Percentiles rank a stretch among this genome's conserved stretches.
Conservation (phyloP, 768 basidiomycete species). For the Suillus plorans region DNA sequence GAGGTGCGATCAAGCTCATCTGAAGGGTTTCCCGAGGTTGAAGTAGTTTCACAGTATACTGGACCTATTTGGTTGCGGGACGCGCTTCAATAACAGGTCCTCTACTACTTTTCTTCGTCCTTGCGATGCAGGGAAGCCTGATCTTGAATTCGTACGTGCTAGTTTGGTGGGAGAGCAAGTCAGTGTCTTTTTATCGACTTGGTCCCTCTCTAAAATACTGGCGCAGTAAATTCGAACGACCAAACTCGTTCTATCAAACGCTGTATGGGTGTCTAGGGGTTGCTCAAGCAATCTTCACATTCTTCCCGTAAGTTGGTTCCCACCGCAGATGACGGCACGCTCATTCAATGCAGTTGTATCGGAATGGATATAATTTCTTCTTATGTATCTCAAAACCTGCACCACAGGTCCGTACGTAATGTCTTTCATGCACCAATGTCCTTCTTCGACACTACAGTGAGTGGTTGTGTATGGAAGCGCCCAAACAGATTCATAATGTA, state of each 20-base stretch:
- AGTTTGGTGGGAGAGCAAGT: constrained; percentile 72
- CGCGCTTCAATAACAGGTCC: constrained; percentile 50
- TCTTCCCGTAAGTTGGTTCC: constrained; percentile 45
- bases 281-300: constrained; percentile 56
- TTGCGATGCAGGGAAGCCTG: constrained; percentile 61
- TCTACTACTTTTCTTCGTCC: constrained; percentile 45
- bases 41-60: constrained; percentile 45
- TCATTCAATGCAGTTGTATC: constrained; percentile 39
- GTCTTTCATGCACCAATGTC: constrained; percentile 73
- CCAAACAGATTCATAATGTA: neutral
- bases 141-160: constrained; percentile 66
- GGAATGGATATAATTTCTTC: constrained; percentile 56
- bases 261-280: constrained; percentile 64
- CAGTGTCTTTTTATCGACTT: constrained; percentile 15
- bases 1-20: constrained; percentile 33
- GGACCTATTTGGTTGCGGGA: constrained; percentile 57
- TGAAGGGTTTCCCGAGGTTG: neutral
- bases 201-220: neutral
- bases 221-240: constrained; percentile 42
- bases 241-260: constrained; percentile 62
- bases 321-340: neutral
- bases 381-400: constrained; percentile 61
- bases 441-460: constrained; percentile 70
- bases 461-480: neutral
- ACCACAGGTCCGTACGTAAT: constrained; percentile 51